Evolutionary conservation across 495 filamentous ascomycete genomes (phyloP).

Genomic region (Daldinia decipiens): DNA sequence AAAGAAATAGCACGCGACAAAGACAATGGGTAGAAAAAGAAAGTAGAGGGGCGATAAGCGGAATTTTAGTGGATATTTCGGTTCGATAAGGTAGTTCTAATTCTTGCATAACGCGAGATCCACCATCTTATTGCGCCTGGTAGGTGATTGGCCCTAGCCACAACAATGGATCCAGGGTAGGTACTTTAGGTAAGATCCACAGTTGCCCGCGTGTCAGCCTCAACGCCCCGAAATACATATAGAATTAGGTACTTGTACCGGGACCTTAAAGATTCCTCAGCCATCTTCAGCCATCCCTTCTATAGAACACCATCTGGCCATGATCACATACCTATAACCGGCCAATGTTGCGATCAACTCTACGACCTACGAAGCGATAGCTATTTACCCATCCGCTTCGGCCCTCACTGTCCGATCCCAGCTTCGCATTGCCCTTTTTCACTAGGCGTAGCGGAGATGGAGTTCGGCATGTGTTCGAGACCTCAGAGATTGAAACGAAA

Average conservation of each 20-base stretch:
- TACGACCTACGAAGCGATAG: conserved; percentile 25
- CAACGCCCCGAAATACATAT: conserved; percentile 7
- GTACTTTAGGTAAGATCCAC: too few species aligned
- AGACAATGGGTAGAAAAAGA: conserved; percentile 3
- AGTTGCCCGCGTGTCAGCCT: conserved; percentile 18
- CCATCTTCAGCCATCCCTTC: conserved; percentile 17
- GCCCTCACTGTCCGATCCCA: conserved; percentile 15
- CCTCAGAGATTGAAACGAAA: conserved; percentile 43
- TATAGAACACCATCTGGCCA: conserved; percentile 4
- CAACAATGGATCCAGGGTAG: not conserved
- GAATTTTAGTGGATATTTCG: conserved; percentile 24
- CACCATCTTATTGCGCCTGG: not conserved
- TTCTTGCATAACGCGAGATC: conserved; percentile 22
- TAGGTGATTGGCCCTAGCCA: conserved; percentile 29
- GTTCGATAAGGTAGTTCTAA: conserved; percentile 20
- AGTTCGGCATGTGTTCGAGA: conserved; percentile 49
- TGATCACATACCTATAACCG: conserved; percentile 10
- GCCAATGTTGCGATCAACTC: not conserved
- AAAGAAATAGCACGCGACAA: not conserved
- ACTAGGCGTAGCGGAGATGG: conserved; percentile 45
- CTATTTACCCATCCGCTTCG: conserved; percentile 8
- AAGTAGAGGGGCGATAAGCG: conserved; percentile 40
- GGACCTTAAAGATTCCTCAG: conserved; percentile 17
- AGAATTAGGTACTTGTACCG: conserved; percentile 4
- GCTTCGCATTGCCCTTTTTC: conserved; percentile 29